These are phyloP conservation scores for Gnomoniopsis smithogilvyi DNA, from an alignment of 2,329 filamentous ascomycete species.

Conservation along the genomic window DNA sequence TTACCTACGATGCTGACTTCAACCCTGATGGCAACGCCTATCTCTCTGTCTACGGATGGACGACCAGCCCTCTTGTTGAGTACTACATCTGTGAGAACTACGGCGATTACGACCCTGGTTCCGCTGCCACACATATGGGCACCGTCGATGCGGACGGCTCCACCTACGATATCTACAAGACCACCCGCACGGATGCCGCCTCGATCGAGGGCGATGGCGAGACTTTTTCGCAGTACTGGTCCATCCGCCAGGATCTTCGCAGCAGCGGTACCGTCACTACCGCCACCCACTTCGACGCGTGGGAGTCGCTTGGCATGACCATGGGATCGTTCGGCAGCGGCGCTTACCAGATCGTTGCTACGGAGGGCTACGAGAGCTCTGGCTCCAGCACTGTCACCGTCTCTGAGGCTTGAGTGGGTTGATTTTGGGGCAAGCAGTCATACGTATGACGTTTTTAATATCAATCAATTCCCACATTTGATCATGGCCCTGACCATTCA, in stretches of 20 bases:
- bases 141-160: constrained; percentile 31
- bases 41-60: constrained; percentile 35
- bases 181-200: constrained; percentile 35
- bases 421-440: background rate
- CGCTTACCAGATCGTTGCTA: constrained; percentile 49
- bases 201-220: constrained; percentile 45
- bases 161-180: constrained; percentile 34
- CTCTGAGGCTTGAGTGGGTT: background rate
- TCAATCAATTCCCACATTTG: background rate
- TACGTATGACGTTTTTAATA: background rate
- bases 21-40: constrained; percentile 24
- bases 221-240: constrained; percentile 51
- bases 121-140: constrained; percentile 30
- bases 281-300: constrained; percentile 50
- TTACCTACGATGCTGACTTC: constrained; percentile 19
- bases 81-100: constrained; percentile 36
- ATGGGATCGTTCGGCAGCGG: constrained; percentile 40
- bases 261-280: constrained; percentile 46
- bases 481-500: too few species aligned
- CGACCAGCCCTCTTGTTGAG: constrained; percentile 34
- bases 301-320: constrained; percentile 40
- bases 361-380: constrained; percentile 49
- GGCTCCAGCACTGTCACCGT: constrained; percentile 41
- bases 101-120: constrained; percentile 40
- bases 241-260: constrained; percentile 44